These are phyloP conservation scores for Oligophagozyma castellii DNA, from an alignment of 1,139 yeast species.

Conservation along the genomic window DNA sequence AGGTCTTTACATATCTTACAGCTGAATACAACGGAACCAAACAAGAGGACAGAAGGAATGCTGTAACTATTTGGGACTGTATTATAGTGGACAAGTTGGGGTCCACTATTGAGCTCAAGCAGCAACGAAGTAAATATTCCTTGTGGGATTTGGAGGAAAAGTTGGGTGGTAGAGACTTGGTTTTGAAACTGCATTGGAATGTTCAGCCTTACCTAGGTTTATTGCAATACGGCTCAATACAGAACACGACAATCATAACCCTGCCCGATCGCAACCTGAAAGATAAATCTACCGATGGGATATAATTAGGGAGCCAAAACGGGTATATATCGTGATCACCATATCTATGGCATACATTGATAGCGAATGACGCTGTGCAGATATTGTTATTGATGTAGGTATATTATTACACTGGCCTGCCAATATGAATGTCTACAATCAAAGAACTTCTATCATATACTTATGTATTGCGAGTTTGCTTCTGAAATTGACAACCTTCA, in stretches of 20 bases:
- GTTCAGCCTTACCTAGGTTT: constrained; percentile 87
- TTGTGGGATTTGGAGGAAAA: constrained; percentile 76
- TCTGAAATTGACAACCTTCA: no score
- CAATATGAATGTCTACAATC: no score
- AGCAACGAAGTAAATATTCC: constrained; percentile 59
- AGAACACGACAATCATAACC: constrained; percentile 13
- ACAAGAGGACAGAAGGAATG: constrained; percentile 36
- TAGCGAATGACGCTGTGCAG: no score
- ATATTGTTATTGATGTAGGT: no score
- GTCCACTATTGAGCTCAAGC: constrained; percentile 40
- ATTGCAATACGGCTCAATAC: constrained; percentile 52
- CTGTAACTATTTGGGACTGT: constrained; percentile 83
- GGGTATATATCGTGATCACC: no score
- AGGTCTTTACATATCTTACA: constrained; percentile 76
- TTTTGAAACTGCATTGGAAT: constrained; percentile 72
- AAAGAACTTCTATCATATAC: no score
- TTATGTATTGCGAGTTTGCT: no score
- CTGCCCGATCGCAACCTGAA: no score
- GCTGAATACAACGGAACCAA: constrained; percentile 49
- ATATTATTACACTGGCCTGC: no score
- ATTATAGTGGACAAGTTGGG: constrained; percentile 48
- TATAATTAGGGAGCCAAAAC: no score
- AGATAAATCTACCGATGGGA: no score
- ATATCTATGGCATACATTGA: no score
- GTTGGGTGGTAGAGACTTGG: constrained; percentile 56